Base-by-base conservation (phyloP, 1,284 basidiomycete species). In the Trichosporon faecale region DNA sequence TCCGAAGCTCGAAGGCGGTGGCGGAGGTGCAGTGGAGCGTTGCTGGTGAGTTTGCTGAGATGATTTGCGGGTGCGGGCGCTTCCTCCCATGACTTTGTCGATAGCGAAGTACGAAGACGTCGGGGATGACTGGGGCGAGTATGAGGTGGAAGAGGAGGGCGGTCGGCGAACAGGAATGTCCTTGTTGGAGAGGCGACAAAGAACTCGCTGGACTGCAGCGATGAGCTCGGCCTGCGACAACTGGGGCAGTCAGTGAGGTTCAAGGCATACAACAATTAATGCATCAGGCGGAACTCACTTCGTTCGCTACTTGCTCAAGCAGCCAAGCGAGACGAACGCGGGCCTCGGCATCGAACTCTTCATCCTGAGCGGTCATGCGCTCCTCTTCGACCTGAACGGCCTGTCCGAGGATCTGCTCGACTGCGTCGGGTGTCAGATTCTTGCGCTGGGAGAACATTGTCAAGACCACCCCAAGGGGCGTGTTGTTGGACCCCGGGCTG, bases 271-370 rank as follows among this genome's bases (percentile, higher is more conserved):
- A 52, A 25, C 49, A 52, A 52, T 21, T 11, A 25, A 52, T 52
- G 49, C 49, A 52, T 52, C 49, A 52, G 49, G 9, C 49, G 5
- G n/a, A 14, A 66, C 68, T 70, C 25, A 70, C 71, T 65, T 73
- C 72, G 2, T 25, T 25, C 4, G 27, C 66, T 14, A 73, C 72
- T n/a, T 73, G 68, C 40, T 70, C 68, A 1, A 73, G 44, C 2
- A 73, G 64, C 72, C 72, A 73, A 2, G 66, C 63, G 3, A 73
- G 31, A 7, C 68, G 72, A 12, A 67, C 65, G 21, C 68, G 65
- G 5, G 64, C 66, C 11, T 70, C 68, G 11, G 66, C 64, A 27
- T 69, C 69, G 21, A 70, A 69, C 23, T 27, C 16, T 16, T 71
- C 69, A 2, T 66, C 68, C 5, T 52, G 8, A 2, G 55, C 64